Base-by-base conservation (phyloP, 176 grass and related monocot genomes). In the Pontederia crassipes region DNA sequence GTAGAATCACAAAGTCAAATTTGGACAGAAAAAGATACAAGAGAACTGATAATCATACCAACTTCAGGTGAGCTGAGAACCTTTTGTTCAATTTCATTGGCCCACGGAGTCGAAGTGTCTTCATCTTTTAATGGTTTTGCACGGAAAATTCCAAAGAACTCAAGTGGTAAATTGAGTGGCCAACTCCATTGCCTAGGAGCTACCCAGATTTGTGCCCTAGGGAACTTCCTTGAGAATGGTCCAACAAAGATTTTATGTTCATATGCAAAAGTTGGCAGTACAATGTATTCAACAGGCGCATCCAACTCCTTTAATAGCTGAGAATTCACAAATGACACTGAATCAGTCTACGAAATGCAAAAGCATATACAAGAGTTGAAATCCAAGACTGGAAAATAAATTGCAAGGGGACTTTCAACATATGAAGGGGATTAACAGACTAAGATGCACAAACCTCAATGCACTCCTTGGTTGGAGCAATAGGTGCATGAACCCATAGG, bases 231-330 rank as follows among this genome's bases (percentile, higher is more conserved):
- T 49, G 92, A 91, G 70, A 97, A 97, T 11, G 92, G 92, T 1
- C 86, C 92, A 1, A 91, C 81, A 67, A 97, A 97, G 76, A 97
- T 75, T 71, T 90, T 97, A 77, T 97, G 87, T 73, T 97, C 86
- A 86, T 90, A 97, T 11, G 92, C 92, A 86, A 97, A 97, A 53
- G 92, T 97, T 4, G 92, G 92, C 52, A 97, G 84, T 24, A 97
- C 72, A 72, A 97, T 83, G 81, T 90, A 58, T 78, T 91, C 92
- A 56, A 97, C 81, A 75, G 92, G 92, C 62, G 86, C 83, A 61
- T 85, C 84, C 72, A 90, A 75, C 74, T 97, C 87, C 73, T 85
- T 97, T 27, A 97, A 79, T 16, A 91, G 79, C 92, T 97, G 74
- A 48, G 35, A 62, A 24, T 15, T 4, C 17, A 74, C 15, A 50